Evolutionary conservation across 305 asterid genomes (phyloP).

Genomic region (Fraxinus albicans): DNA sequence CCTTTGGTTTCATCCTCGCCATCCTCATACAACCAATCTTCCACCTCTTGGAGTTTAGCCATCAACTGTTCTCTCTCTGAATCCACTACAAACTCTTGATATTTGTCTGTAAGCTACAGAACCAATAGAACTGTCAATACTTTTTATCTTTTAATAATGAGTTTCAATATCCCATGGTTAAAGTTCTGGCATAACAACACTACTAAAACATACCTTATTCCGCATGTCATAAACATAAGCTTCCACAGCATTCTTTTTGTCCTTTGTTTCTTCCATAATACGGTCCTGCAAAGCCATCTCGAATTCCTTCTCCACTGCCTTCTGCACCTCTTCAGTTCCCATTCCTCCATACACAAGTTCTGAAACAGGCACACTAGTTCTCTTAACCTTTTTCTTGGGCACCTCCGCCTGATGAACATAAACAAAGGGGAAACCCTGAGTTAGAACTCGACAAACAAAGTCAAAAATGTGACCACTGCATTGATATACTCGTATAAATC

Average conservation of each 20-base stretch:
- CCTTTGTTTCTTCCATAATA: constrained; percentile 95
- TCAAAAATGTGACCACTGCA: neutral
- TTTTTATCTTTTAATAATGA: neutral
- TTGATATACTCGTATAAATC: neutral
- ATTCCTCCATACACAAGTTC: constrained; percentile 74
- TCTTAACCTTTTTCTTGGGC: constrained; percentile 86
- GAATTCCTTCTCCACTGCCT: constrained; percentile 82
- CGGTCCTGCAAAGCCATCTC: constrained; percentile 99
- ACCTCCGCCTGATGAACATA: constrained; percentile 58
- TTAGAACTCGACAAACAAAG: neutral
- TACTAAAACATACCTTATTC: constrained; percentile 56
- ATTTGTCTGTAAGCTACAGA: constrained; percentile 77
- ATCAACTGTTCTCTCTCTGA: constrained; percentile 74
- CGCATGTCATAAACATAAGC: constrained; percentile 93
- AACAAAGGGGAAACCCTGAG: constrained; percentile 3
- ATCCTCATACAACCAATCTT: constrained; percentile 95
- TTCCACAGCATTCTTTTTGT: constrained; percentile 95
- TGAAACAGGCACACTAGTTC: constrained; percentile 68
- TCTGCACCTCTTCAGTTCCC: constrained; percentile 66
- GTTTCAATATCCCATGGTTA: neutral
- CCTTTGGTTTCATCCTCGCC: constrained; percentile 98
- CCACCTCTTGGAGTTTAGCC: constrained; percentile 75
- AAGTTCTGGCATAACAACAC: neutral
- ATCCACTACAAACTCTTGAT: constrained; percentile 65
- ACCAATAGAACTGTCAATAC: neutral